phyloP scores from a whole-genome alignment of 495 filamentous ascomycete genomes.

The Neurospora discreta region DNA sequence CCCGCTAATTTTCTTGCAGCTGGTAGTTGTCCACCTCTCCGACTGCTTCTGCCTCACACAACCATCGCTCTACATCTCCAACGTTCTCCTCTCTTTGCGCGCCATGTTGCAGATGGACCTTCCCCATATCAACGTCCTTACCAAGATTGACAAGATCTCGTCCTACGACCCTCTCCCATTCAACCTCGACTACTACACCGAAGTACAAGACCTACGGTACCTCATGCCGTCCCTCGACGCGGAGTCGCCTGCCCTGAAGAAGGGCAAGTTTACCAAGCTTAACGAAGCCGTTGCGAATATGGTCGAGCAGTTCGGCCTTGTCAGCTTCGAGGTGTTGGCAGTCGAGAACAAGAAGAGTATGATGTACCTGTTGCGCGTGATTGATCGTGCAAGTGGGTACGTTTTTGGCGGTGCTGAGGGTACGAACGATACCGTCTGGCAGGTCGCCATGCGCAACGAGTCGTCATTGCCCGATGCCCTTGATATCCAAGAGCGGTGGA shows the following conservation, averaged over 20 bases:
- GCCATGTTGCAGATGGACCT: slow-evolving; percentile 97
- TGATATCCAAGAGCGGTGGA: slow-evolving; percentile 91
- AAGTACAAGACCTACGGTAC: slow-evolving; percentile 86
- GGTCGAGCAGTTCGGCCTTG: slow-evolving; percentile 78
- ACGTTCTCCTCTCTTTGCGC: slow-evolving; percentile 80
- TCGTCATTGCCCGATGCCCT: slow-evolving; percentile 63
- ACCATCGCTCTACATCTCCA: slow-evolving; percentile 89
- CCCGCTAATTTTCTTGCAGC: slow-evolving; percentile 36
- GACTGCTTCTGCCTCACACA: slow-evolving; percentile 86
- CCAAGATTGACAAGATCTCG: slow-evolving; percentile 86
- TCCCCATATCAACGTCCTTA: slow-evolving; percentile 88
- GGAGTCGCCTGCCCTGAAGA: slow-evolving; percentile 41
- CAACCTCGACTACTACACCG: slow-evolving; percentile 92
- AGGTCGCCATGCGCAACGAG: slow-evolving; percentile 84
- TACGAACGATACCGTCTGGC: slow-evolving; percentile 88
- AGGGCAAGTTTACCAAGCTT: slow-evolving; percentile 65
- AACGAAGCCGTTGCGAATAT: slow-evolving; percentile 81
- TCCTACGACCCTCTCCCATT: slow-evolving; percentile 75
- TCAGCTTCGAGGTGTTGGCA: slow-evolving; percentile 84
- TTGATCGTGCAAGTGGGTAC: slow-evolving; percentile 87
- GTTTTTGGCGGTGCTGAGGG: slow-evolving; percentile 86
- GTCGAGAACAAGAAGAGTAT: slow-evolving; percentile 95
- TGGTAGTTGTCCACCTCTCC: slow-evolving; percentile 81
- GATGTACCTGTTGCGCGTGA: slow-evolving; percentile 75
- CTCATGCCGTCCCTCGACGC: slow-evolving; percentile 67